Evolutionary conservation across 352 stramenopile species (phyloP).

Genomic region (Aphanomyces astaci): DNA sequence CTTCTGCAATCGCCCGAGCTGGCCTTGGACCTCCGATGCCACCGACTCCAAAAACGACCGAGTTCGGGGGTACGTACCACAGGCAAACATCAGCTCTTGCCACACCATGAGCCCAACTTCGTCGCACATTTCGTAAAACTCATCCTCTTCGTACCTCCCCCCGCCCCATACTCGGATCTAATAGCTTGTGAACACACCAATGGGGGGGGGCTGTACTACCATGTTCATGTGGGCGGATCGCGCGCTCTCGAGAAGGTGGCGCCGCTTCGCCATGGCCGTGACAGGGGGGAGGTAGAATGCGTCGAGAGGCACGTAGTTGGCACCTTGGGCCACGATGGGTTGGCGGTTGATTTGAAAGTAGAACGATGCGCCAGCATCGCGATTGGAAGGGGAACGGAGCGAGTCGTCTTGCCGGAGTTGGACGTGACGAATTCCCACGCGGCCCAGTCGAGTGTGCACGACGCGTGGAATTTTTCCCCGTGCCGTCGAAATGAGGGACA

Average conservation of each 20-base stretch:
- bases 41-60: conserved; percentile 49
- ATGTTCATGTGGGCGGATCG: conserved; percentile 79
- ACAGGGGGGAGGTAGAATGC: conserved; percentile 54
- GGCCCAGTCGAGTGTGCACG: conserved; percentile 30
- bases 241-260: conserved; percentile 48
- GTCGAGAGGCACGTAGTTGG: conserved; percentile 74
- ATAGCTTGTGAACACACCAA: not conserved
- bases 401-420: conserved; percentile 43
- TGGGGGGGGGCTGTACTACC: conserved; percentile 37
- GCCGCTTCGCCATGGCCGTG: conserved; percentile 31
- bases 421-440: conserved; percentile 49
- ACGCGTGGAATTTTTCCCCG: not conserved
- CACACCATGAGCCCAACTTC: conserved; percentile 78
- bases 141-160: conserved; percentile 74
- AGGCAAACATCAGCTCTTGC: conserved; percentile 89
- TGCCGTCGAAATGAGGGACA: conserved; percentile 28
- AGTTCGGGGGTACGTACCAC: conserved; percentile 75
- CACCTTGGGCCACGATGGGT: conserved; percentile 61
- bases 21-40: conserved; percentile 45
- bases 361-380: conserved; percentile 45
- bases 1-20: conserved; percentile 57
- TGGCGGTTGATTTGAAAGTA: conserved; percentile 66
- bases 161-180: conserved; percentile 82
- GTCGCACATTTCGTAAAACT: conserved; percentile 78
- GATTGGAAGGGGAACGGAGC: conserved; percentile 27